Evolutionary conservation across 164 flowering plant genomes (phyloP).

Genomic region (Vitis riparia): DNA sequence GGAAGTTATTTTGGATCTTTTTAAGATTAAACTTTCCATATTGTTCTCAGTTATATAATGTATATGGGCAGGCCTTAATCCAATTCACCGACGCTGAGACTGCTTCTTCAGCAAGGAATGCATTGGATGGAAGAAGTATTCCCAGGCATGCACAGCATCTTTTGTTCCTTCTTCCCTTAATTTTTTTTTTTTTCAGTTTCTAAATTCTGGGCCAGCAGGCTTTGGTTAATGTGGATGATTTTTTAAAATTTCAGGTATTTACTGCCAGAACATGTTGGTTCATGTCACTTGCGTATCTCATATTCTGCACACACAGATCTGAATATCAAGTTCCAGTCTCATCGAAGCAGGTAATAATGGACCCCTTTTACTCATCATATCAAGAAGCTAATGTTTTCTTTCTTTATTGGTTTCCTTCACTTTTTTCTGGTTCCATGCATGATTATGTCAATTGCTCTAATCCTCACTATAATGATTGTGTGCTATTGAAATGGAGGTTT

Average conservation of each 20-base stretch:
- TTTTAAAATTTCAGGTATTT: slow-evolving; percentile 56
- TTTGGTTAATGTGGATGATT: not conserved
- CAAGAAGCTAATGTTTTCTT: not conserved
- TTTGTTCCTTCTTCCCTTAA: not conserved
- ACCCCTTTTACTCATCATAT: too few species aligned
- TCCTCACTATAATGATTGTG: slow-evolving; percentile 2
- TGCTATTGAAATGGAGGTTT: slow-evolving; percentile 11
- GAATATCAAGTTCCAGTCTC: slow-evolving; percentile 90
- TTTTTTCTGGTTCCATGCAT: not conserved
- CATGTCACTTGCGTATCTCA: slow-evolving; percentile 80
- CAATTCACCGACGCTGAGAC: slow-evolving; percentile 79
- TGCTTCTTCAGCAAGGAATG: slow-evolving; percentile 74
- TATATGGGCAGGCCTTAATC: slow-evolving; percentile 67
- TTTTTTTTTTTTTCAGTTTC: not conserved
- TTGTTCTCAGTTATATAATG: not conserved
- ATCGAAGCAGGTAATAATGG: slow-evolving; percentile 77
- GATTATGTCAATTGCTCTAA: slow-evolving; percentile 1
- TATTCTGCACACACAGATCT: slow-evolving; percentile 93
- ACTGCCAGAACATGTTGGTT: slow-evolving; percentile 78
- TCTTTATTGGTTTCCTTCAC: too few species aligned
- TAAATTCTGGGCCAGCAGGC: too few species aligned
- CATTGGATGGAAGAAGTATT: slow-evolving; percentile 90
- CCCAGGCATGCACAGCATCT: slow-evolving; percentile 49
- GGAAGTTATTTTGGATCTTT: not conserved
- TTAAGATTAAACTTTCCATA: not conserved